Percentiles rank a stretch among this genome's conserved stretches.
Evolutionary conservation across 441 rosid genomes (phyloP).

Genomic region (Macaranga tanarius): DNA sequence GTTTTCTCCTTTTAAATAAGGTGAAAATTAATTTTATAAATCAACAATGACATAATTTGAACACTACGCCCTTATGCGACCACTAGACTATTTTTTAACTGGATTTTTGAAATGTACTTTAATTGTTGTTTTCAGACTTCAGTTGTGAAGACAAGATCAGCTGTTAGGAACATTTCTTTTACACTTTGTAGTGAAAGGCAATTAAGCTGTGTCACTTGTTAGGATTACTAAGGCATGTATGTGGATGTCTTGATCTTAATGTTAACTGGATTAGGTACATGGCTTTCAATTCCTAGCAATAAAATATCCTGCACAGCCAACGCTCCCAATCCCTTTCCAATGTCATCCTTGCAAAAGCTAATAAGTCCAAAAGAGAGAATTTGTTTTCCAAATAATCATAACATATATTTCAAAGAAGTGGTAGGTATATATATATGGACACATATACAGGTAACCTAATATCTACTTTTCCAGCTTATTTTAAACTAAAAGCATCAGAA

Average conservation of each 20-base stretch:
- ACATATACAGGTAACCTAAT: not conserved
- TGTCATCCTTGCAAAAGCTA: not conserved
- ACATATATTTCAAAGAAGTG: not conserved
- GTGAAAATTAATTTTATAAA: too few relatives aligned
- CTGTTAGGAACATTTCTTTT: too few relatives aligned
- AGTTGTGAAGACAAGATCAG: too few relatives aligned
- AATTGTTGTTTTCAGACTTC: too few relatives aligned
- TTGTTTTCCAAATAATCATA: not conserved
- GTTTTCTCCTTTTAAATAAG: too few relatives aligned
- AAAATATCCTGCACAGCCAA: not conserved
- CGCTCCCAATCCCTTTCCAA: slow-evolving; percentile 8
- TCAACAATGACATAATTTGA: too few relatives aligned
- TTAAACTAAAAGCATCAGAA: not conserved
- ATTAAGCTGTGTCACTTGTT: too few relatives aligned
- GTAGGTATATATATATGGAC: not conserved
- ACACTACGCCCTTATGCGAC: too few relatives aligned
- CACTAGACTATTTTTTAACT: too few relatives aligned
- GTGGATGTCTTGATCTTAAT: not conserved
- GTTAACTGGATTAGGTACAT: slow-evolving; percentile 1
- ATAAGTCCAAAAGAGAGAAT: not conserved
- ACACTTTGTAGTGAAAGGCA: too few relatives aligned
- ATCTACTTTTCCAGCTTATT: not conserved
- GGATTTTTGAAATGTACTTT: too few relatives aligned
- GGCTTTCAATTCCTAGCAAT: not conserved
- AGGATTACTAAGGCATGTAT: not conserved